Percentiles rank a stretch among this genome's conserved stretches.
Evolutionary conservation across 73 alveolate species (phyloP).

Genomic region (Paramecium tetraurelia): DNA sequence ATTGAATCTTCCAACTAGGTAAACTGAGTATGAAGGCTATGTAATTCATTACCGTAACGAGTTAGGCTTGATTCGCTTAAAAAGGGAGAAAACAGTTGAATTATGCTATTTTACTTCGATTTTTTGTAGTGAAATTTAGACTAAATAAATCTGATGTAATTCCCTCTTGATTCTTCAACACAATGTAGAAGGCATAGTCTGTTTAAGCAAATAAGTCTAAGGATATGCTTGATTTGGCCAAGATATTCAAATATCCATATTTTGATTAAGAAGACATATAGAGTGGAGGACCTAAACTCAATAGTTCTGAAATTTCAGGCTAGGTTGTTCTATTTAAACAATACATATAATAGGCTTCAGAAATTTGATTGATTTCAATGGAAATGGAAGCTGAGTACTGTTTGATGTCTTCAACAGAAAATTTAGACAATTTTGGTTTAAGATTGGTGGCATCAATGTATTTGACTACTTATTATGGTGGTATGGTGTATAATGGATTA

Average conservation of each 20-base stretch:
- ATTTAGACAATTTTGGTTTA: not conserved
- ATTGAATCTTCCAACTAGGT: not conserved
- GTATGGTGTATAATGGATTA: not conserved
- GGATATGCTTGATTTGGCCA: not conserved
- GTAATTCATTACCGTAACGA: not conserved
- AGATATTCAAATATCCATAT: not conserved
- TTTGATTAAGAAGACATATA: not conserved
- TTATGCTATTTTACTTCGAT: not conserved
- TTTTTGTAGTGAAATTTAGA: not conserved
- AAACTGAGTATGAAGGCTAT: not conserved
- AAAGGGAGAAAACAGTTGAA: not conserved
- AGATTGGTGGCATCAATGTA: not conserved
- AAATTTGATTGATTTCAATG: not conserved
- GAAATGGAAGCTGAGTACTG: not conserved
- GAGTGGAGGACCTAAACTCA: slow-evolving; percentile 29
- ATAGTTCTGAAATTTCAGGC: not conserved
- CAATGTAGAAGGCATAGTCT: not conserved
- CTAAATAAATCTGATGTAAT: not conserved
- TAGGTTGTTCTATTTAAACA: slow-evolving; percentile 15
- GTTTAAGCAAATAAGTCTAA: not conserved
- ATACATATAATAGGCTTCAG: slow-evolving; percentile 28
- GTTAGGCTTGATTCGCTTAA: not conserved
- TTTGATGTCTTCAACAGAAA: not conserved
- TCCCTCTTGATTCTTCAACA: not conserved
- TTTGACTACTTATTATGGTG: not conserved